Base-by-base conservation (phyloP, 371 early-diverging fungal genomes). In the Conidiobolus coronatus region DNA sequence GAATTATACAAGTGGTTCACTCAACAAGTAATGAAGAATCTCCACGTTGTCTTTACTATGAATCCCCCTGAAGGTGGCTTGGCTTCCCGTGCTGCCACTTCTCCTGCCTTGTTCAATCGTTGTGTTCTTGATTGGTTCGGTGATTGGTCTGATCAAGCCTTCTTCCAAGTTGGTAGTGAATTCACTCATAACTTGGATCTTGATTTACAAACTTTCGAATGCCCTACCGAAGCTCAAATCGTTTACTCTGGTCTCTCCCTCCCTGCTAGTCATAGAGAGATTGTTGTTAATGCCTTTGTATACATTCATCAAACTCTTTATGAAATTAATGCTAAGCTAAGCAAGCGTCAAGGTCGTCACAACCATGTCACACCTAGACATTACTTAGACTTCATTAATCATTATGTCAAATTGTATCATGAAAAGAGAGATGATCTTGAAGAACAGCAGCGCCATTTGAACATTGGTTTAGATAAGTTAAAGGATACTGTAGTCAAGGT, bases 61-160 rank as follows among this genome's bases (percentile, higher is more conserved):
- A 95, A 96, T 62, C 94, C 94, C 17, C 96, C 96, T 0, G 84
- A 86, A 52, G 91, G 77, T 18, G 90, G 87, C 24, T 66, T 96
- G n/a, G 84, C 84, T 5, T 76, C 81, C 13, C 78, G 91, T 42
- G 91, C 94, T 0, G 90, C 96, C 20, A 94, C 95, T 0, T 94
- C 94, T 2, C 98, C 98, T 20, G 98, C 98, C 21, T 67, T 98
- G 62, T 98, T 98, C 79, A 98, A 98, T 63, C 86, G 98, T 58
- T 98, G 98, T 68, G 98, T 98, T 34, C 65, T 98, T 18, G 92
- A 98, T 63, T 98, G 95, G 96, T 91, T 92, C 51, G 98, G 98
- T 47, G 97, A 95, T 58, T 96, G 96, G 96, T 80, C 87, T 7
- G 86, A 89, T 55, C 89, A 90, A 59, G 94, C 94, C 8, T 86